phyloP scores from a whole-genome alignment of 1,284 basidiomycete species.

The Cystobasidium slooffiae region DNA sequence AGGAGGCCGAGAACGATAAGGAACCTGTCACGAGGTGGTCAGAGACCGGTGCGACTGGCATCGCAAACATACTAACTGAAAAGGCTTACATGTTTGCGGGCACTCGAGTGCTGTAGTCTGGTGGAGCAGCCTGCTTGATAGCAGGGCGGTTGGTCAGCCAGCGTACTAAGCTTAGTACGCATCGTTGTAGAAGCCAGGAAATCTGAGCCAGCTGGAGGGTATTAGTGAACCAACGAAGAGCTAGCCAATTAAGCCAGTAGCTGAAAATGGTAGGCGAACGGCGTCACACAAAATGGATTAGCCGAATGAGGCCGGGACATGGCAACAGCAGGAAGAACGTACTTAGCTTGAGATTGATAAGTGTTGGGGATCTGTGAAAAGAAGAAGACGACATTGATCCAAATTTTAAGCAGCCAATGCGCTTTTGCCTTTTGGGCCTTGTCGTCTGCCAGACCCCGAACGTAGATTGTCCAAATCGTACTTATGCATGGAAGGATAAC shows the following conservation, averaged over 20 bases:
- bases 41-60: background rate
- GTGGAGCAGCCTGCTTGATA: conserved; percentile 19
- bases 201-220: conserved; percentile 31
- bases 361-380: conserved; percentile 31
- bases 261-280: background rate
- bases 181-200: conserved; percentile 5
- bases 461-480: conserved; percentile 34
- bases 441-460: background rate
- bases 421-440: conserved; percentile 9
- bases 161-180: background rate
- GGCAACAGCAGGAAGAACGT: background rate
- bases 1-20: conserved; percentile 20
- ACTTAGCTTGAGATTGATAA: conserved; percentile 40
- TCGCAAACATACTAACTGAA: background rate
- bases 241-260: conserved; percentile 44
- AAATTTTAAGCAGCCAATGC: conserved; percentile 22
- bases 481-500: conserved; percentile 34
- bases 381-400: conserved; percentile 38
- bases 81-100: conserved; percentile 21
- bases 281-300: too few species aligned
- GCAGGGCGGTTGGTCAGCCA: conserved; percentile 14
- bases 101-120: conserved; percentile 28
- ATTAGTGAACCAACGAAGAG: conserved; percentile 33
- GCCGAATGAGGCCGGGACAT: too few species aligned
- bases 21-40: conserved; percentile 11